Conservation (phyloP, 1,139 yeast genomes). For the Lodderomyces pseudojiufengensis region DNA sequence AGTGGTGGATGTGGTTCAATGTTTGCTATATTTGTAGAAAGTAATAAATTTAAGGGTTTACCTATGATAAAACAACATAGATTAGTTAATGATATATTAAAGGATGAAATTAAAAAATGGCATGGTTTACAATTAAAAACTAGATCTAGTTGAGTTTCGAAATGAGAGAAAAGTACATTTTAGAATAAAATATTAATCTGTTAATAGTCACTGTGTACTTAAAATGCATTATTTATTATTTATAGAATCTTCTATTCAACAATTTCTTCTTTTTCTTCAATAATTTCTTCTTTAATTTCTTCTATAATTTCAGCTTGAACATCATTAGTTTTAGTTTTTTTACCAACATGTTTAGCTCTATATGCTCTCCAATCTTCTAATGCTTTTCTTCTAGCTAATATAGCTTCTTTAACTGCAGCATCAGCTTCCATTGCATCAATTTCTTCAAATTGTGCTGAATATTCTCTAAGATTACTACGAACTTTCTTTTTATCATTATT, state of each 20-base stretch:
- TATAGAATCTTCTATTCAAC: slow-evolving; percentile 47
- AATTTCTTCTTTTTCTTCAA: slow-evolving; percentile 80
- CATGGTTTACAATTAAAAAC: slow-evolving; percentile 90
- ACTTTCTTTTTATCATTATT: slow-evolving; percentile 85
- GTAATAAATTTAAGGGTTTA: slow-evolving; percentile 71
- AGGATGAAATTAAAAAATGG: slow-evolving; percentile 88
- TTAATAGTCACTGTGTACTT: too few relatives aligned
- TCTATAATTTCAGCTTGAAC: slow-evolving; percentile 66
- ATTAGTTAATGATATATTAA: slow-evolving; percentile 73
- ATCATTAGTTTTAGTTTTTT: slow-evolving; percentile 46
- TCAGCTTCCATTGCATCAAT: slow-evolving; percentile 96
- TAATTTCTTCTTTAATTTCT: slow-evolving; percentile 61
- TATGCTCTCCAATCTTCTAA: slow-evolving; percentile 85
- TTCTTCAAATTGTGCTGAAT: slow-evolving; percentile 91
- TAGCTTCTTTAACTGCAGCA: slow-evolving; percentile 86
- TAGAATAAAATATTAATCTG: too few relatives aligned
- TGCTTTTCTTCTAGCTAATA: slow-evolving; percentile 76
- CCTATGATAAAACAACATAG: slow-evolving; percentile 90
- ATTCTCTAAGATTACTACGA: slow-evolving; percentile 83
- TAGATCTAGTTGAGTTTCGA: slow-evolving; percentile 32
- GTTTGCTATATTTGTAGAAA: slow-evolving; percentile 83
- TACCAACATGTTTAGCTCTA: slow-evolving; percentile 56
- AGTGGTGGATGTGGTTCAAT: slow-evolving; percentile 97
- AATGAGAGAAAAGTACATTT: too few relatives aligned
- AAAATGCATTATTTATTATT: slow-evolving; percentile 4